Evolutionary conservation across 495 filamentous ascomycete genomes (phyloP).

Genomic region (Aspergillus conjunctus): DNA sequence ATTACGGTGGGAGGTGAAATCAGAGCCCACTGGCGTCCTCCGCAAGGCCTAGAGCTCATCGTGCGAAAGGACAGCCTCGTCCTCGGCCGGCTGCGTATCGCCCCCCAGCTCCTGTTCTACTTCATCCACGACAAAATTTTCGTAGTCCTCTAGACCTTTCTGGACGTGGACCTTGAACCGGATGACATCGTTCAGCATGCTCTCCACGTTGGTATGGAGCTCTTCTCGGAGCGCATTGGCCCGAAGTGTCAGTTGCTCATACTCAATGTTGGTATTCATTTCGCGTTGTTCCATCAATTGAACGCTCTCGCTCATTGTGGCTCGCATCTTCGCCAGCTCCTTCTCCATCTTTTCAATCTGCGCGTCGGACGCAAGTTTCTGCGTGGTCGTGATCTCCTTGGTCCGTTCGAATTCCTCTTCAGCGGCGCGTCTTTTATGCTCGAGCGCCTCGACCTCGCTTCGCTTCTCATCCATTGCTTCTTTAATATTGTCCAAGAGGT

Average conservation of each 20-base stretch:
- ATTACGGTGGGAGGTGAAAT: neutral
- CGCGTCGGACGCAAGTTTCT: conserved; percentile 82
- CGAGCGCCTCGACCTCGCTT: conserved; percentile 88
- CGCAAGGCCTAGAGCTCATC: conserved; percentile 33
- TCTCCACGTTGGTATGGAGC: conserved; percentile 92
- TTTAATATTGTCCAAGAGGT: conserved; percentile 87
- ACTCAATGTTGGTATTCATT: conserved; percentile 97
- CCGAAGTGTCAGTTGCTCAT: conserved; percentile 83
- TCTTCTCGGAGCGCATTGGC: conserved; percentile 87
- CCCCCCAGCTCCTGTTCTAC: conserved; percentile 77
- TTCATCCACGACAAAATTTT: conserved; percentile 88
- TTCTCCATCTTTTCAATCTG: conserved; percentile 99
- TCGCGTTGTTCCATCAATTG: conserved; percentile 93
- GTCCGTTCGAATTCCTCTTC: conserved; percentile 93
- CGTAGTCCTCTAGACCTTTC: conserved; percentile 86
- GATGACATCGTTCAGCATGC: conserved; percentile 94
- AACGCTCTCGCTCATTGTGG: conserved; percentile 80
- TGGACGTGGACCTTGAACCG: conserved; percentile 98
- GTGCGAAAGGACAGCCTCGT: conserved; percentile 20
- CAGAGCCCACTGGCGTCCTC: neutral
- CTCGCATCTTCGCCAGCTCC: conserved; percentile 89
- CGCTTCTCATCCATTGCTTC: conserved; percentile 94
- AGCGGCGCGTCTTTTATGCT: conserved; percentile 78
- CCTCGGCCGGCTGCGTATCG: conserved; percentile 35
- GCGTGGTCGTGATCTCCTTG: conserved; percentile 83